These are phyloP conservation scores for Phytophthora citrophthora DNA, from an alignment of 352 stramenopile species.

Conservation along the genomic window DNA sequence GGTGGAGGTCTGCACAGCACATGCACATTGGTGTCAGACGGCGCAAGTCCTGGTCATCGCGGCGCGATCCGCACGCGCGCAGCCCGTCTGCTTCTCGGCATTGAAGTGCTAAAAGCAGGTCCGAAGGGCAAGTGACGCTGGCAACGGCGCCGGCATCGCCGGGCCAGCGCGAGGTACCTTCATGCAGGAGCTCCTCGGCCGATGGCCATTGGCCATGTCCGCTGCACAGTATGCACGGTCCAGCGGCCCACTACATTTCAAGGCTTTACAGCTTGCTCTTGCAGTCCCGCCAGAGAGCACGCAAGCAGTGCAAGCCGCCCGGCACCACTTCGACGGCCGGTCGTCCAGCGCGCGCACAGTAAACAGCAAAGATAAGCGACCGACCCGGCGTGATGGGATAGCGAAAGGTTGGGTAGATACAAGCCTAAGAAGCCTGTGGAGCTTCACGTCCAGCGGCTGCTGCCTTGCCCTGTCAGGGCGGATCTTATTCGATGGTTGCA, in stretches of 20 bases:
- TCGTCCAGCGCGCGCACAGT: slow-evolving; percentile 6
- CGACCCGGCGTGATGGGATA: too few relatives aligned
- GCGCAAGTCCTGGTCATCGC: too few relatives aligned
- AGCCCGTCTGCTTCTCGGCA: slow-evolving; percentile 34
- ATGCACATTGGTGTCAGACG: too few relatives aligned
- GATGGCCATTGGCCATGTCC: slow-evolving; percentile 43
- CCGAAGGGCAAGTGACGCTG: slow-evolving; percentile 23
- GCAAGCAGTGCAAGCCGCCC: slow-evolving; percentile 4
- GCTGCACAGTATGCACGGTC: slow-evolving; percentile 19
- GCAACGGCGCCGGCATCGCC: slow-evolving; percentile 10
- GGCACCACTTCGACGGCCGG: background rate
- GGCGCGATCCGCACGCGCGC: background rate
- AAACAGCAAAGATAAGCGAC: slow-evolving; percentile 5
- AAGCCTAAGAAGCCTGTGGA: too few relatives aligned
- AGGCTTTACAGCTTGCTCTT: slow-evolving; percentile 64
- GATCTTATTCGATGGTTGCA: slow-evolving; percentile 16
- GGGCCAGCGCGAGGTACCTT: slow-evolving; percentile 40
- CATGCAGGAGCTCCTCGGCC: slow-evolving; percentile 40
- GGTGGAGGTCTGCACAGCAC: too few relatives aligned
- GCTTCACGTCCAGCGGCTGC: slow-evolving; percentile 33
- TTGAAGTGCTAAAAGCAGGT: slow-evolving; percentile 38
- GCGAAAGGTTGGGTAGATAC: too few relatives aligned
- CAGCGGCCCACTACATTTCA: slow-evolving; percentile 37
- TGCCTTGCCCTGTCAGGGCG: background rate
- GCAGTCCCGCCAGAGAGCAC: slow-evolving; percentile 10